A percentile compares a stretch with the other conserved stretches of the same genome.
phyloP scores from a whole-genome alignment of 2,329 filamentous ascomycete genomes.

The Hortaea werneckii region DNA sequence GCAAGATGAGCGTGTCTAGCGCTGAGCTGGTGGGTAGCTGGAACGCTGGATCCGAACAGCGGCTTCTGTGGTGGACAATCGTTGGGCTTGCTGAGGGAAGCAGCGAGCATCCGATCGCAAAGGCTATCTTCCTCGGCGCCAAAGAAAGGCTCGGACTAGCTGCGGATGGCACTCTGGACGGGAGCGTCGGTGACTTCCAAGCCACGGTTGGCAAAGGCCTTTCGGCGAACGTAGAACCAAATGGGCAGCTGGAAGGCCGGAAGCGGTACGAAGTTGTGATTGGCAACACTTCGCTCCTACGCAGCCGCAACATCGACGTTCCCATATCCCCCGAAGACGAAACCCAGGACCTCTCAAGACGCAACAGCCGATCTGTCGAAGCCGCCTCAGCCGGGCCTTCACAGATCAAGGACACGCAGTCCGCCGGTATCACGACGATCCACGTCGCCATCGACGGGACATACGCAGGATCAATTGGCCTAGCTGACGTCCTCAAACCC shows the following conservation, averaged over 20 bases:
- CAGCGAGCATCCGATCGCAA: conserved; percentile 93
- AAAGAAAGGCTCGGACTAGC: conserved; percentile 65
- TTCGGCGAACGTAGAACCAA: conserved; percentile 69
- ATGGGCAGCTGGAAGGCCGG: conserved; percentile 50
- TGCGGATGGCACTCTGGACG: conserved; percentile 64
- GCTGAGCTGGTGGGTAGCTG: conserved; percentile 57
- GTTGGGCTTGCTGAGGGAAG: conserved; percentile 92
- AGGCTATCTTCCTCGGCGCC: conserved; percentile 67
- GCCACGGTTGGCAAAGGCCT: conserved; percentile 78
- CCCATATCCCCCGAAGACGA: conserved; percentile 44
- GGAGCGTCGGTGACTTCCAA: conserved; percentile 75
- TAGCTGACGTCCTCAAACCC: conserved; percentile 85
- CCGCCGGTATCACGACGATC: conserved; percentile 74
- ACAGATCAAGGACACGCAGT: conserved; percentile 28
- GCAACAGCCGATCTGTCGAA: conserved; percentile 22
- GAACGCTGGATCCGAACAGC: conserved; percentile 57
- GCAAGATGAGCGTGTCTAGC: conserved; percentile 89
- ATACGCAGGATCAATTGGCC: conserved; percentile 72
- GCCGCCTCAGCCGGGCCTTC: too few species aligned
- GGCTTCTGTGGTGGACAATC: conserved; percentile 82
- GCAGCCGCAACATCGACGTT: conserved; percentile 58
- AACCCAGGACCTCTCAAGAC: conserved; percentile 30
- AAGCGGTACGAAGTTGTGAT: conserved; percentile 69
- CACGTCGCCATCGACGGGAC: conserved; percentile 76
- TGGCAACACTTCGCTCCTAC: conserved; percentile 71